Evolutionary conservation across 1,284 basidiomycete genomes (phyloP).

Genomic region (Sphagnurus paluster): DNA sequence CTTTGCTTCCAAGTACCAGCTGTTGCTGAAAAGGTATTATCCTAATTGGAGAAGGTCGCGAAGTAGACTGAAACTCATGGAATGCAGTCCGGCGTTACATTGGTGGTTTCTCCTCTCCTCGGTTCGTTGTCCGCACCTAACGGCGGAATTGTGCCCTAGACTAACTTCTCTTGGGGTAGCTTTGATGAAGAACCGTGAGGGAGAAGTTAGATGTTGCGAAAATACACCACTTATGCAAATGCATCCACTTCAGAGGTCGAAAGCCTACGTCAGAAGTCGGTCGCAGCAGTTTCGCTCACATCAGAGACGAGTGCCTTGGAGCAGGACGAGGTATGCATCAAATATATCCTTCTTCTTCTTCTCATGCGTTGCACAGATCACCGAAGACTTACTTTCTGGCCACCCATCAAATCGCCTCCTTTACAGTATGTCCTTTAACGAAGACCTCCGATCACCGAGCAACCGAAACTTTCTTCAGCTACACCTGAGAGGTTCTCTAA

Average conservation of each 20-base stretch:
- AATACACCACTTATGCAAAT: not conserved
- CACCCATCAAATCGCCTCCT: constrained; percentile 64
- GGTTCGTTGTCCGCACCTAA: constrained; percentile 41
- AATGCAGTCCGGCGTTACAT: constrained; percentile 64
- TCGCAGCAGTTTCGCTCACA: constrained; percentile 64
- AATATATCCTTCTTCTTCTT: not conserved
- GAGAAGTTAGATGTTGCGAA: constrained; percentile 16
- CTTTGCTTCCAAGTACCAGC: constrained; percentile 89
- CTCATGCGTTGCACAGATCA: constrained; percentile 46
- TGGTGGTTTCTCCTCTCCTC: constrained; percentile 79
- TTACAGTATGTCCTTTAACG: constrained; percentile 64
- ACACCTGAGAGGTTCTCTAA: constrained; percentile 77
- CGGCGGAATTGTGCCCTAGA: not conserved
- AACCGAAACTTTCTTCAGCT: too few relatives aligned
- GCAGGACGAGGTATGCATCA: constrained; percentile 52
- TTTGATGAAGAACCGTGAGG: constrained; percentile 80
- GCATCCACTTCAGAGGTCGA: constrained; percentile 57
- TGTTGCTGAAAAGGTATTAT: constrained; percentile 55
- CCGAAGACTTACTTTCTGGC: constrained; percentile 60
- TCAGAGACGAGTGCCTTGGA: constrained; percentile 63
- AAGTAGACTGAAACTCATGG: not conserved
- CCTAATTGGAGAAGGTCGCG: not conserved
- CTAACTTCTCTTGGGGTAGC: too few relatives aligned
- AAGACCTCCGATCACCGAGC: too few relatives aligned
- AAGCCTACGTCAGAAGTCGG: constrained; percentile 51